phyloP scores from a whole-genome alignment of 129 eudicot species.

The Glebionis coronaria region DNA sequence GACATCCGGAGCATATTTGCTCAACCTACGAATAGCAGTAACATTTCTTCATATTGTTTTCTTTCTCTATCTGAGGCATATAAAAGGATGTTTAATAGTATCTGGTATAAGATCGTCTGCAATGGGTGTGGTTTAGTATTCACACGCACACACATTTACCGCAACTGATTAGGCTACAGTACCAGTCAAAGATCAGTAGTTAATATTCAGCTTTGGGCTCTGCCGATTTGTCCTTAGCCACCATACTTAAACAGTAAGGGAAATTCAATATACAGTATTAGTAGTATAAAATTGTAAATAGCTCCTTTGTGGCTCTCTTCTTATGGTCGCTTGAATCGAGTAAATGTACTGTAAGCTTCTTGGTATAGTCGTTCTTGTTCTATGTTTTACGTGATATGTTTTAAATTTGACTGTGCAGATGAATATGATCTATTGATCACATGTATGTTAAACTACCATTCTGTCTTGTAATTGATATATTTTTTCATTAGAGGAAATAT shows the following conservation, averaged over 20 bases:
- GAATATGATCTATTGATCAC: background rate
- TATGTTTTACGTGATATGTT: background rate
- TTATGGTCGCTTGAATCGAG: conserved; percentile 4
- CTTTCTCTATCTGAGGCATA: too few relatives aligned
- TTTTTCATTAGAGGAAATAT: background rate
- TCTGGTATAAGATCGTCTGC: too few relatives aligned
- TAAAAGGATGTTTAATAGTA: too few relatives aligned
- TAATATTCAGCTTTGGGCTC: too few relatives aligned
- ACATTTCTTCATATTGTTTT: background rate
- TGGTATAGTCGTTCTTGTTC: conserved; percentile 9
- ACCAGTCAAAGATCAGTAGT: too few relatives aligned
- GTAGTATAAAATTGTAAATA: too few relatives aligned
- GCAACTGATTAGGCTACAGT: too few relatives aligned
- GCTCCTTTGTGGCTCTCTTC: background rate
- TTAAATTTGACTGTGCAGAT: background rate
- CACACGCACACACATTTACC: too few relatives aligned
- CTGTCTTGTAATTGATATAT: conserved; percentile 8
- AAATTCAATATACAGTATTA: too few relatives aligned
- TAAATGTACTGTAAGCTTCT: background rate
- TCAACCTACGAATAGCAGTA: background rate
- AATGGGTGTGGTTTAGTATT: too few relatives aligned
- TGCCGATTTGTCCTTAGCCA: too few relatives aligned
- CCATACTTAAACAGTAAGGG: too few relatives aligned
- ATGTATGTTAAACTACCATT: background rate
- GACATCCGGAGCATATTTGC: background rate